A percentile compares a stretch with the other conserved stretches of the same genome.
phyloP scores from a whole-genome alignment of 306 rosid genomes.

The Begonia fuchsioides region DNA sequence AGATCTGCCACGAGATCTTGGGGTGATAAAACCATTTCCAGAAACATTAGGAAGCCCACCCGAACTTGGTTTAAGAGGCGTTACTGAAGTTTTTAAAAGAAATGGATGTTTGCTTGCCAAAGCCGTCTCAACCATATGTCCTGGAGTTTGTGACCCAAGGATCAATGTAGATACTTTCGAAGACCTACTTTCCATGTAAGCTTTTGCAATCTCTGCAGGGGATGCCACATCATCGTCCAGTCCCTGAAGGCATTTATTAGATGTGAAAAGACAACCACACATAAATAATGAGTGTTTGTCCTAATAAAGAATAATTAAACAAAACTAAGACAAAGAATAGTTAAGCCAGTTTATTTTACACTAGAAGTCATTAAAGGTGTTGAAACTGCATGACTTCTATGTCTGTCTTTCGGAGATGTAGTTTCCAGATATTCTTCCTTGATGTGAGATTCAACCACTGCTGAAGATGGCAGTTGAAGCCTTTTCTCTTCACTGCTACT shows the following conservation, averaged over 20 bases:
- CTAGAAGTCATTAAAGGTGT: conserved; percentile 27
- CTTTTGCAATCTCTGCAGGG: conserved; percentile 82
- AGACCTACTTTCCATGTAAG: conserved; percentile 81
- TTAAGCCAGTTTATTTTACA: conserved; percentile 16
- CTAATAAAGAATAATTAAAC: neutral
- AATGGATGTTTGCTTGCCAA: conserved; percentile 18
- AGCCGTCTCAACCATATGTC: conserved; percentile 22
- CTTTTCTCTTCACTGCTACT: conserved; percentile 28
- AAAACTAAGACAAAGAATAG: conserved; percentile 5
- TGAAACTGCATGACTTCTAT: conserved; percentile 20
- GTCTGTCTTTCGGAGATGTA: conserved; percentile 25
- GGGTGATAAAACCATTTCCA: conserved; percentile 62
- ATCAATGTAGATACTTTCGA: conserved; percentile 41
- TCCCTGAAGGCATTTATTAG: conserved; percentile 37
- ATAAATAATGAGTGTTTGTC: no score
- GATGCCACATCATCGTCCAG: conserved; percentile 67
- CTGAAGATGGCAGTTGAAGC: conserved; percentile 25
- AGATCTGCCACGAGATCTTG: conserved; percentile 75
- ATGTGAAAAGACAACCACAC: conserved; percentile 9
- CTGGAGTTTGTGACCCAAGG: conserved; percentile 27
- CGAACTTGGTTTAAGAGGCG: conserved; percentile 43
- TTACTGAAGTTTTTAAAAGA: conserved; percentile 23
- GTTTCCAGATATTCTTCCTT: conserved; percentile 23
- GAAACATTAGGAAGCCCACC: conserved; percentile 26
- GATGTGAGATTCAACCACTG: conserved; percentile 18